Percentiles rank a stretch among this genome's conserved stretches.
These are phyloP conservation scores for Glycine soja DNA, from an alignment of 306 rosid genomes.

Conservation along the genomic window DNA sequence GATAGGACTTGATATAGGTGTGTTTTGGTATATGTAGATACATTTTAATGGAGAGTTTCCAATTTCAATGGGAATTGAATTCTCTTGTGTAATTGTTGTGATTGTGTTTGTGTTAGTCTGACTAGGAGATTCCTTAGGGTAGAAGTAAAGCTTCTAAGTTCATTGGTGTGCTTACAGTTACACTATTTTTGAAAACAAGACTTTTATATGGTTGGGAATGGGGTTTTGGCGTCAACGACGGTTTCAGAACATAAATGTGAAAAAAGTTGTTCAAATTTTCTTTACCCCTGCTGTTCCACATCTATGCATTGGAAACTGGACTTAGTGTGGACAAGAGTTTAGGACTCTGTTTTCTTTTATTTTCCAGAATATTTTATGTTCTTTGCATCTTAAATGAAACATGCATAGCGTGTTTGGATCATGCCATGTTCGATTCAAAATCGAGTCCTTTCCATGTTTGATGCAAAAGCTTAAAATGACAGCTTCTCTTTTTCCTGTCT, in stretches of 20 bases:
- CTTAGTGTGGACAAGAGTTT: slow-evolving; percentile 5
- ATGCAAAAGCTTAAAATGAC: background rate
- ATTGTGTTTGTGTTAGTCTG: slow-evolving; percentile 26
- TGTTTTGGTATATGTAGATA: background rate
- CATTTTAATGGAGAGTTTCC: slow-evolving; percentile 15
- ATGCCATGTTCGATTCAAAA: background rate
- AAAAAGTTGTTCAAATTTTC: background rate
- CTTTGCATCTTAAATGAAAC: background rate
- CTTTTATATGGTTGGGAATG: background rate
- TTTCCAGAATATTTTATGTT: background rate
- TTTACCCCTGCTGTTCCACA: background rate
- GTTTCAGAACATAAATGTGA: background rate
- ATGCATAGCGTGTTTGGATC: background rate
- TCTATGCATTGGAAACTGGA: slow-evolving; percentile 10
- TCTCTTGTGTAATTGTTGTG: slow-evolving; percentile 15
- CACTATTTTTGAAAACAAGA: background rate
- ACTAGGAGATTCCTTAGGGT: slow-evolving; percentile 29
- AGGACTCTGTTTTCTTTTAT: background rate
- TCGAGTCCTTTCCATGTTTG: background rate
- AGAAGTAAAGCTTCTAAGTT: slow-evolving; percentile 9
- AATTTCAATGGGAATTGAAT: background rate
- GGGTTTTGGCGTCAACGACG: background rate
- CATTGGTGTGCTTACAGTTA: slow-evolving; percentile 17
- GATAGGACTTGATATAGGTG: slow-evolving; percentile 2
- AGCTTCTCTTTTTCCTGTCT: background rate